Evolutionary conservation across 148 eudicot genomes (phyloP).

Genomic region (Limonium bicolor): DNA sequence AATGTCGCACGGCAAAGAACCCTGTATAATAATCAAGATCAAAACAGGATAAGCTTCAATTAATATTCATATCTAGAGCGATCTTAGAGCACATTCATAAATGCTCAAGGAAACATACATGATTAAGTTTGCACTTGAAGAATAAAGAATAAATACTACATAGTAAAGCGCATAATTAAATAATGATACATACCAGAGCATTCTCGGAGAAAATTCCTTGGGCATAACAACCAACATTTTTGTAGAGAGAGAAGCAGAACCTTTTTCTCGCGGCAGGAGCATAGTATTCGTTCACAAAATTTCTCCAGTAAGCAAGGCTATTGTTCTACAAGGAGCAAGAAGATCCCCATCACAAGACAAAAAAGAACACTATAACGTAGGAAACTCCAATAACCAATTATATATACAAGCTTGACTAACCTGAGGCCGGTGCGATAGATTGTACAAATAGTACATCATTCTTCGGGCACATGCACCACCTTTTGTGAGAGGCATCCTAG

Average conservation of each 20-base stretch:
- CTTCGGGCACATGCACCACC: conserved; percentile 13
- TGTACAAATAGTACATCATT: conserved; percentile 14
- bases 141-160: not conserved
- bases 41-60: not conserved
- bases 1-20: conserved; percentile 23
- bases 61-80: not conserved
- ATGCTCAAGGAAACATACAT: not conserved
- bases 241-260: conserved; percentile 28
- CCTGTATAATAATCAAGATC: conserved; percentile 10
- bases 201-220: conserved; percentile 18
- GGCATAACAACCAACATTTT: conserved; percentile 12
- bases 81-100: not conserved
- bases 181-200: conserved; percentile 16
- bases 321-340: conserved; percentile 22
- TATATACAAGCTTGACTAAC: conserved; percentile 27
- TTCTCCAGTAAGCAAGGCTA: conserved; percentile 26
- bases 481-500: not conserved
- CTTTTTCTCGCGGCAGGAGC: conserved; percentile 23
- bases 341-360: not conserved
- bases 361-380: not conserved
- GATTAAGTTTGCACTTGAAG: not conserved
- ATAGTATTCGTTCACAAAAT: conserved; percentile 26
- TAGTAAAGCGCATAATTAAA: conserved; percentile 1
- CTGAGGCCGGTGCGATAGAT: conserved; percentile 20
- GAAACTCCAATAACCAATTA: not conserved